A percentile compares a stretch with the other conserved stretches of the same genome.
These are phyloP conservation scores for Solanum hybrid DNA, from an alignment of 305 asterid genomes.

Conservation along the genomic window DNA sequence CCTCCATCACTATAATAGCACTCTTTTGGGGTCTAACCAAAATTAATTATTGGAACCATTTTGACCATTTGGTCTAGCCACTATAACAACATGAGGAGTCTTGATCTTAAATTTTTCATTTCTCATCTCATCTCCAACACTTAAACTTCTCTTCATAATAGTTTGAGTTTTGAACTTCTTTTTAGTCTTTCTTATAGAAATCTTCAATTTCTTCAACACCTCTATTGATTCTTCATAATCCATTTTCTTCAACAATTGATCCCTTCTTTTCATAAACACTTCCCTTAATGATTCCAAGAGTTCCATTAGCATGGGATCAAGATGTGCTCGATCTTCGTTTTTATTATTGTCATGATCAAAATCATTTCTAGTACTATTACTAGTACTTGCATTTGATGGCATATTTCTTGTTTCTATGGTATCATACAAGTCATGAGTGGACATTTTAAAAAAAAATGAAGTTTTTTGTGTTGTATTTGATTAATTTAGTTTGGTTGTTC, in stretches of 20 bases:
- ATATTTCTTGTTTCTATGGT: neutral
- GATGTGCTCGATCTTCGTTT: neutral
- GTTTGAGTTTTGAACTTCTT: neutral
- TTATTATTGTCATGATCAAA: neutral
- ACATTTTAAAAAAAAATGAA: neutral
- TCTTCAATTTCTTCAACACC: constrained; percentile 7
- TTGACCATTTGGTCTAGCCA: neutral
- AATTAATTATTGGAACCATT: neutral
- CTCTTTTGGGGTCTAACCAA: neutral
- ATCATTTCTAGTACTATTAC: neutral
- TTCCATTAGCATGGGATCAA: constrained; percentile 30
- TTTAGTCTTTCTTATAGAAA: neutral
- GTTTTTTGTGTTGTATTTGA: neutral
- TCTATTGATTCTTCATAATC: constrained; percentile 17
- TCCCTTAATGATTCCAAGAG: constrained; percentile 24
- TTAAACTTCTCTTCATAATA: constrained; percentile 15
- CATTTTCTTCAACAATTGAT: constrained; percentile 22
- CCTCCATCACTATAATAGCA: neutral
- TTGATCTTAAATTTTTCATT: constrained; percentile 7
- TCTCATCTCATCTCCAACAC: constrained; percentile 8
- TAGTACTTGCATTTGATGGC: neutral
- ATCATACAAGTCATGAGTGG: neutral
- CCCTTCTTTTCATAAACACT: constrained; percentile 16
- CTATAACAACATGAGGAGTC: constrained; percentile 9
- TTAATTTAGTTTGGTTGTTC: neutral